Conservation (phyloP, 2,329 filamentous ascomycete genomes). For the Colletotrichum brevisporum region DNA sequence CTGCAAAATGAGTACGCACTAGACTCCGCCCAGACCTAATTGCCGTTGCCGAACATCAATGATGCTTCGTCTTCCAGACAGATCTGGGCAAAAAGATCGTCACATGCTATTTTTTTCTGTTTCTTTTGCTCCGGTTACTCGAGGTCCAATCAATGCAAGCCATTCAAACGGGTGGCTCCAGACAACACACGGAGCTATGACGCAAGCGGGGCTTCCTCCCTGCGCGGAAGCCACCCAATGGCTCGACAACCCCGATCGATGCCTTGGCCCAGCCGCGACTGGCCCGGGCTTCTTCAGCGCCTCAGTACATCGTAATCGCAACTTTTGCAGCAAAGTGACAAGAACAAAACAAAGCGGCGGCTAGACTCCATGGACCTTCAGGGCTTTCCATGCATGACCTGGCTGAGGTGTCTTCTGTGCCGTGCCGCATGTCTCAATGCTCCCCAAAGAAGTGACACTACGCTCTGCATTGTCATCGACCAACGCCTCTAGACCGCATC, state of each 20-base stretch:
- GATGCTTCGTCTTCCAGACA: slow-evolving; percentile 29
- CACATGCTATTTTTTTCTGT: slow-evolving; percentile 33
- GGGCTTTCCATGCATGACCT: not conserved
- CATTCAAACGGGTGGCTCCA: slow-evolving; percentile 33
- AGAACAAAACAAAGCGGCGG: slow-evolving; percentile 19
- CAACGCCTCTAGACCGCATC: slow-evolving; percentile 8
- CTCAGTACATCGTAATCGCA: not conserved
- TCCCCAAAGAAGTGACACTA: too few species aligned
- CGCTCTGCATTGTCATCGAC: too few species aligned
- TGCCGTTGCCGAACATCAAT: slow-evolving; percentile 4
- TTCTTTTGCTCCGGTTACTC: slow-evolving; percentile 2
- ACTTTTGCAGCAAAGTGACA: slow-evolving; percentile 7
- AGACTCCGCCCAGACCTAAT: not conserved
- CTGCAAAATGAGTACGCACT: too few species aligned
- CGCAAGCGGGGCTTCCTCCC: slow-evolving; percentile 33
- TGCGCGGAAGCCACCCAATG: slow-evolving; percentile 21
- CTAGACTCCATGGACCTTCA: slow-evolving; percentile 28
- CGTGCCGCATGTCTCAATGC: not conserved
- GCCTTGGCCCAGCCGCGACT: slow-evolving; percentile 21
- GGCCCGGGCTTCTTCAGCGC: slow-evolving; percentile 30
- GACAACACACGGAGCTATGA: slow-evolving; percentile 29
- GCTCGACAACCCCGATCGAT: slow-evolving; percentile 26
- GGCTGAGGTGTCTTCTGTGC: not conserved
- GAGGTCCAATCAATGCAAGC: slow-evolving; percentile 22
- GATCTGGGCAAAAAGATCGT: slow-evolving; percentile 15